These are phyloP conservation scores for Geotrichum histeridarum DNA, from an alignment of 1,139 yeast genomes.

Conservation along the genomic window DNA sequence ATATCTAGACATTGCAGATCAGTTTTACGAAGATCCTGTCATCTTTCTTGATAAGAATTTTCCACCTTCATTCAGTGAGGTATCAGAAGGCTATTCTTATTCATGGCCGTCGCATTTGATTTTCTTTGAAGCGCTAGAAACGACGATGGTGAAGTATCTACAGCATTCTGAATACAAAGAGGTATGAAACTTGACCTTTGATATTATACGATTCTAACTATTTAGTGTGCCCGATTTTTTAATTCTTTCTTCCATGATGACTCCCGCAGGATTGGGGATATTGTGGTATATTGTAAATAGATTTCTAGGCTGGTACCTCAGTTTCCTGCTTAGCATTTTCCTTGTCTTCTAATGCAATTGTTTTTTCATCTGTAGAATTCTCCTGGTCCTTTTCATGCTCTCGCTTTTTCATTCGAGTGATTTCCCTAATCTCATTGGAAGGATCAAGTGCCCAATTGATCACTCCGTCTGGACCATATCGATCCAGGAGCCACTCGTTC, in stretches of 20 bases:
- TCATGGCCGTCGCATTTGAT: slow-evolving; percentile 71
- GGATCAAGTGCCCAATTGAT: slow-evolving; percentile 62
- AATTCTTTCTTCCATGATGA: slow-evolving; percentile 89
- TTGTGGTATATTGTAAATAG: slow-evolving; percentile 51
- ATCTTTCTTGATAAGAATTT: slow-evolving; percentile 48
- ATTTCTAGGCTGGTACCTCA: slow-evolving; percentile 1
- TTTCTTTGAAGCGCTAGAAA: slow-evolving; percentile 61
- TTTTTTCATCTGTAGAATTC: not conserved
- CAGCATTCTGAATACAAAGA: slow-evolving; percentile 45
- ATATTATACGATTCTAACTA: slow-evolving; percentile 15
- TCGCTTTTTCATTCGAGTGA: slow-evolving; percentile 15
- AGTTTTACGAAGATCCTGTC: slow-evolving; percentile 63
- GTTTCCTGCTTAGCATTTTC: slow-evolving; percentile 4
- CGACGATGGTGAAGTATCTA: slow-evolving; percentile 42
- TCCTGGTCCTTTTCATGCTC: not conserved
- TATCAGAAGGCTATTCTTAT: slow-evolving; percentile 34
- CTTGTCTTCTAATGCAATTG: not conserved
- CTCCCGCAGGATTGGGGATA: slow-evolving; percentile 68
- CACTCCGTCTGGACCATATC: slow-evolving; percentile 42
- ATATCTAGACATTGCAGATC: slow-evolving; percentile 84
- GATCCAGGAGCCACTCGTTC: slow-evolving; percentile 63
- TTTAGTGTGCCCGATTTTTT: slow-evolving; percentile 49
- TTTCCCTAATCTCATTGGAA: slow-evolving; percentile 62
- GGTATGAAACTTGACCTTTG: slow-evolving; percentile 24
- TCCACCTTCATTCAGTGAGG: slow-evolving; percentile 29